Base-by-base conservation (phyloP, 2,329 filamentous ascomycete species). In the Fusarium abutilonis region DNA sequence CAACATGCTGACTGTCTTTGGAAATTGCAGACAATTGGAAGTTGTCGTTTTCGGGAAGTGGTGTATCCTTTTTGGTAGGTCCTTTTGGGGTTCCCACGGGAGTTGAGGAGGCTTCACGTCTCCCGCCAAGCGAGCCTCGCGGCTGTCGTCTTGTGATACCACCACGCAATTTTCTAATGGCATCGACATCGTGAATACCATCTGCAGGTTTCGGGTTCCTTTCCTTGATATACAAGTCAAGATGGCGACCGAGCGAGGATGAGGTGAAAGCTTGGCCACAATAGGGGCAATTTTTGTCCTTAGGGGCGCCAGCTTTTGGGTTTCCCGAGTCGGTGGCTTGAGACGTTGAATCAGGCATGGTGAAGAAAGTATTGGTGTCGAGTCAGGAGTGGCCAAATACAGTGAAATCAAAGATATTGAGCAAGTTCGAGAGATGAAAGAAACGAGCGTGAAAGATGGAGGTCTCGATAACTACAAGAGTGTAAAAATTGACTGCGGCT, bases 201-300 rank as follows among this genome's bases (percentile, higher is more conserved):
- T 98, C 94, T 7, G 90, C 80, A 2, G 89, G 84, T 76, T 93
- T 95, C 2, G 94, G 92, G 75, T 97, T 97, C 79, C 93, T 96
- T 56, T 93, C 89, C 73, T 93, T 93, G 71, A 97, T 93, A 76
- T 96, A 97, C 35, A 97, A 86, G 75, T 98, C 94, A 66, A 97
- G 88, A 77, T 98, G 94, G 41, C 94, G 89, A 45, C 94, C 94
- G 49, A 98, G 86, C 3, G 92, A 96, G 14, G 93, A 97, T 2
- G 93, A 97, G 14, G 94, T 97, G 74, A 97, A 98, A 7, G 89
- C 83, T 75, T 97, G 92, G 42, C 87, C 83, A 76, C 94, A 98
- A 79, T 92, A 98, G 32, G 89, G 91, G 75, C 94, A 97, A 64
- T 83, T 88, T 73, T 91, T 92, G 79, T 98, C 93, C 77, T 98